Percentiles rank a stretch among this genome's conserved stretches.
Conservation (phyloP, 2,329 filamentous ascomycete species). For the Cordyceps cicadae region DNA sequence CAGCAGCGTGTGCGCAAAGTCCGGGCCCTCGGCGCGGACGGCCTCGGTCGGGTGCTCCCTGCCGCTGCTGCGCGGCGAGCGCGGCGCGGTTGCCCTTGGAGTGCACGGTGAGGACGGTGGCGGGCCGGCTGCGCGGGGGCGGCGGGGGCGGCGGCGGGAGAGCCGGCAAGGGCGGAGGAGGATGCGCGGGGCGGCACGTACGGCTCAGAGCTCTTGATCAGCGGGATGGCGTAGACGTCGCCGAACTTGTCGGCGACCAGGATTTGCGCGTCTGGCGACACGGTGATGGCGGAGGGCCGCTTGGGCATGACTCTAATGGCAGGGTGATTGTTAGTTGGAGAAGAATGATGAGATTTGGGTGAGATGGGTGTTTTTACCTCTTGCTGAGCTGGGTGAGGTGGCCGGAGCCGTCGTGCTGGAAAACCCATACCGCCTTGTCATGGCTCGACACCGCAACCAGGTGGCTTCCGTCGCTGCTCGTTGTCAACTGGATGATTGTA, state of each 20-base stretch:
- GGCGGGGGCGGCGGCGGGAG: constrained; percentile 18
- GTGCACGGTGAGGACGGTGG: constrained; percentile 54
- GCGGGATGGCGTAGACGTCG: constrained; percentile 83
- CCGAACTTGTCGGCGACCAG: constrained; percentile 91
- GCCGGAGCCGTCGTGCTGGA: constrained; percentile 56
- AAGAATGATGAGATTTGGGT: background rate
- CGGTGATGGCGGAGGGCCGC: constrained; percentile 66
- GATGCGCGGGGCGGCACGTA: constrained; percentile 16
- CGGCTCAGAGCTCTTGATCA: constrained; percentile 37
- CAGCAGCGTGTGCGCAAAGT: constrained; percentile 69
- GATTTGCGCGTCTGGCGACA: constrained; percentile 66
- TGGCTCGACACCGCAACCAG: constrained; percentile 76
- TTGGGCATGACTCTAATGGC: constrained; percentile 70
- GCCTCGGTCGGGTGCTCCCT: constrained; percentile 23
- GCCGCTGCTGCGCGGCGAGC: constrained; percentile 49
- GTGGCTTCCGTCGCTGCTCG: constrained; percentile 57
- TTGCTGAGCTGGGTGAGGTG: constrained; percentile 59
- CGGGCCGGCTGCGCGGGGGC: constrained; percentile 23
- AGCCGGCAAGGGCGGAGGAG: constrained; percentile 12
- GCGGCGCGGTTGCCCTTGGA: constrained; percentile 54
- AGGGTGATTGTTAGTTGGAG: background rate
- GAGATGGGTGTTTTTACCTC: constrained; percentile 41
- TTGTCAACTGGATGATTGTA: constrained; percentile 60
- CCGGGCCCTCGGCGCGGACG: constrained; percentile 28
- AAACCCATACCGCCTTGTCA: constrained; percentile 84